These are phyloP conservation scores for Phlyctochytrium planicorne DNA, from an alignment of 192 early-diverging fungal species.

Conservation along the genomic window DNA sequence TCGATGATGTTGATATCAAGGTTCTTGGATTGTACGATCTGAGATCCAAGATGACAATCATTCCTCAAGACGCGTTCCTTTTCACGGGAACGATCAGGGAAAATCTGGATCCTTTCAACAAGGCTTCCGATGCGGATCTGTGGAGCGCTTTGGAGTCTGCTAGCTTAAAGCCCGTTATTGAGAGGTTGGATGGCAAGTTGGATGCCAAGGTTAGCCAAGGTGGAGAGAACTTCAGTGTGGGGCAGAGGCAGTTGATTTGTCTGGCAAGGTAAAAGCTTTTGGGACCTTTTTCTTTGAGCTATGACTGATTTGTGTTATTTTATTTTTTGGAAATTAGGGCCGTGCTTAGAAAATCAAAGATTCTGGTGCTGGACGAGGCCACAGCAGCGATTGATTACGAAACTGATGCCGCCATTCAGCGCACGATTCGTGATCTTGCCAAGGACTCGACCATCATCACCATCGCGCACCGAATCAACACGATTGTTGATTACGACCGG, in stretches of 20 bases:
- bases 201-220: slow-evolving; percentile 57
- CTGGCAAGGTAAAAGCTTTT: slow-evolving; percentile 52
- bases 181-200: slow-evolving; percentile 60
- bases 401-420: slow-evolving; percentile 70
- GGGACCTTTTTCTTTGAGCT: too few species aligned
- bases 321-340: slow-evolving; percentile 44
- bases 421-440: slow-evolving; percentile 58
- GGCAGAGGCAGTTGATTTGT: slow-evolving; percentile 83
- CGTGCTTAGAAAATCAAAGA: slow-evolving; percentile 65
- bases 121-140: slow-evolving; percentile 37
- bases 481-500: slow-evolving; percentile 62
- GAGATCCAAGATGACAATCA: slow-evolving; percentile 72
- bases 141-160: slow-evolving; percentile 58
- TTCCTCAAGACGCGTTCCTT: slow-evolving; percentile 68
- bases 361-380: slow-evolving; percentile 88
- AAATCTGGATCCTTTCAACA: slow-evolving; percentile 56
- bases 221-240: slow-evolving; percentile 68
- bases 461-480: slow-evolving; percentile 60
- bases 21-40: slow-evolving; percentile 70
- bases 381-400: slow-evolving; percentile 68
- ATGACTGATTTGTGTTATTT: too few species aligned
- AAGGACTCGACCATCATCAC: slow-evolving; percentile 16
- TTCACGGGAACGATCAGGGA: slow-evolving; percentile 66
- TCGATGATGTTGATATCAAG: slow-evolving; percentile 74
- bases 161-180: slow-evolving; percentile 65